These are phyloP conservation scores for Candida hungchunana DNA, from an alignment of 805 yeast genomes.

Conservation along the genomic window DNA sequence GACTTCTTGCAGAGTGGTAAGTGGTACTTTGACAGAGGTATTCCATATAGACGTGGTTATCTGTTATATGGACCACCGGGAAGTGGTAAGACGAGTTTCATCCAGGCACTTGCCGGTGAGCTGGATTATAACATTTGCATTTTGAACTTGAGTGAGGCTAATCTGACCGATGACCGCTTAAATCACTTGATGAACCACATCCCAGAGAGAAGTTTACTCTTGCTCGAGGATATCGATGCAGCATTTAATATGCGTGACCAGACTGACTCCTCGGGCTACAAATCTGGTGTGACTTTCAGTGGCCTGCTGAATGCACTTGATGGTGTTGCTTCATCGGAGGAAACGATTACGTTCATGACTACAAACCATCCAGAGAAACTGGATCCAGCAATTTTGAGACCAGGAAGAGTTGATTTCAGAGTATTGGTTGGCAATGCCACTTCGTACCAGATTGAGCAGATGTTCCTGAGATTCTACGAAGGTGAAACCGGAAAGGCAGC, in stretches of 20 bases:
- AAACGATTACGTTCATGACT: constrained; percentile 95
- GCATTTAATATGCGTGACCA: constrained; percentile 86
- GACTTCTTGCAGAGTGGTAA: constrained; percentile 77
- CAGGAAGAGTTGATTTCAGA: constrained; percentile 90
- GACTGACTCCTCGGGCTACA: constrained; percentile 68
- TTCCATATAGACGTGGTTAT: constrained; percentile 94
- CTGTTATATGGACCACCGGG: constrained; percentile 97
- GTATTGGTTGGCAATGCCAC: constrained; percentile 85
- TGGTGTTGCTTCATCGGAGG: constrained; percentile 97
- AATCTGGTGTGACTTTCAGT: constrained; percentile 90
- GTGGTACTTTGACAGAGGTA: constrained; percentile 97
- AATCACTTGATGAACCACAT: constrained; percentile 95
- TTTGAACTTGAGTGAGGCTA: constrained; percentile 82
- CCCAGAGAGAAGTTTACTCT: constrained; percentile 80
- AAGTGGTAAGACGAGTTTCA: constrained; percentile 91
- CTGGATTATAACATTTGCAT: constrained; percentile 94
- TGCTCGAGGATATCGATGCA: constrained; percentile 93
- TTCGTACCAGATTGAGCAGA: constrained; percentile 66
- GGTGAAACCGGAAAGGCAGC: constrained; percentile 49
- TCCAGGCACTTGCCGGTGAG: constrained; percentile 95
- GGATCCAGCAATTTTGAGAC: constrained; percentile 90
- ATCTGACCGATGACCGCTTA: constrained; percentile 88
- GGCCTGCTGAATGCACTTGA: constrained; percentile 92
- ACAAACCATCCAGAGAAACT: constrained; percentile 94
- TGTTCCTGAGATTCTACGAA: constrained; percentile 88